Evolutionary conservation across 2,329 filamentous ascomycete species (phyloP), one percentile per base, ranked within the genome.

Genomic region (Sporothrix brunneoviolacea): DNA sequence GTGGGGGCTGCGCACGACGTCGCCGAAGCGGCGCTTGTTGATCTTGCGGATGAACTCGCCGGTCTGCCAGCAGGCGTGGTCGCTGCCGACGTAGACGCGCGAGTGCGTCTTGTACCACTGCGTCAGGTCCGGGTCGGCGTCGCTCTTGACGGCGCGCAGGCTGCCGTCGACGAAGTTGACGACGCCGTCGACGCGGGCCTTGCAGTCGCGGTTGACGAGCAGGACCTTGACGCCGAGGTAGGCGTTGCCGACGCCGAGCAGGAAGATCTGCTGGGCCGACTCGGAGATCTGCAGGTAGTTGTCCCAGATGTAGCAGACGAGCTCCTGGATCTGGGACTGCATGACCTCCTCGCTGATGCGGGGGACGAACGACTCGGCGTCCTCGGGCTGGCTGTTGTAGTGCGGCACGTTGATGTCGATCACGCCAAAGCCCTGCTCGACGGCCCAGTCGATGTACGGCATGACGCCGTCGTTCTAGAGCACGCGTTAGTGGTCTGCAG

Each of bases 401-500:
- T 84, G 84, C 0, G 91, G 91, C 3, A 98, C 77, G 57, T 97
- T 97, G 52, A 95, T 80, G 64, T 98, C 93, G 60, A 98, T 86
- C 19, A 97, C 81, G 2, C 83, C 88, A 61, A 91, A 95, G 15
- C 78, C 81, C 52, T 88, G 78, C n/a, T 76, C 70, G 18, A 83
- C 68, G 0, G 89, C 89, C 89, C 90, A 95, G 53, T 86, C 82
- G 56, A 96, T 81, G 64, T 95, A 96, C 24, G 82, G 79, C 61
- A 83, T 82, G 41, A 90, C 78, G 43, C 82, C 79, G 74, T 97
- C 91, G 70, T 87, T 82, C 90, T 95, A 10, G 12, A 44, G 13
- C 6, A 45, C 68, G n/a, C n/a, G 40, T 43, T 16, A 32, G 32
- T 22, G 9, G 10, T 12, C 9, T 36, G 32, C 12, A 7, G 22